A percentile compares a stretch with the other conserved stretches of the same genome.
Conservation (phyloP, 1,284 basidiomycete species). For the Pulveroboletus sp. region DNA sequence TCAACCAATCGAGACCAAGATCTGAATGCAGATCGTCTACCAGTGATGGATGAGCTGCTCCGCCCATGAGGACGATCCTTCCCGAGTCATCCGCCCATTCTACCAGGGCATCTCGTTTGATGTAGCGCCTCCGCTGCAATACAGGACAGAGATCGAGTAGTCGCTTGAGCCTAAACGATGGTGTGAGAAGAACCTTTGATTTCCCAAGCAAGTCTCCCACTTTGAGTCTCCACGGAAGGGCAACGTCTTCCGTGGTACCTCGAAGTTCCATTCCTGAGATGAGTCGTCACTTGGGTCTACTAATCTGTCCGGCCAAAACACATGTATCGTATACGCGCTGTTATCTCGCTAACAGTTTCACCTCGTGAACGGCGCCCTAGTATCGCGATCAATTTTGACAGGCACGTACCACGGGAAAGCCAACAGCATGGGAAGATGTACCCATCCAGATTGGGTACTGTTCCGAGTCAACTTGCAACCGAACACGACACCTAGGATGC, state of each 20-base stretch:
- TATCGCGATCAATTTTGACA: neutral
- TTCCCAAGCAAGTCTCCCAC: slow-evolving; percentile 1
- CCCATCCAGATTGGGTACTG: slow-evolving; percentile 40
- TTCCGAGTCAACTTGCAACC: neutral
- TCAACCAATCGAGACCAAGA: slow-evolving; percentile 1
- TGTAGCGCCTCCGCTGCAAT: slow-evolving; percentile 10
- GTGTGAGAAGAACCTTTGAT: slow-evolving; percentile 1
- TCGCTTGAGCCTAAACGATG: slow-evolving; percentile 7
- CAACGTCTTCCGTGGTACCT: slow-evolving; percentile 11
- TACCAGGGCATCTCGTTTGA: slow-evolving; percentile 9
- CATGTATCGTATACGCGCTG: slow-evolving; percentile 15
- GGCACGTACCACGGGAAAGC: slow-evolving; percentile 21
- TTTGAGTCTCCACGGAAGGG: slow-evolving; percentile 13
- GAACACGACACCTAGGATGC: neutral
- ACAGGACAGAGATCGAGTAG: slow-evolving; percentile 17
- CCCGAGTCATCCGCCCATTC: slow-evolving; percentile 32
- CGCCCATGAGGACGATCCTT: slow-evolving; percentile 40
- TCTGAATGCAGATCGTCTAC: slow-evolving; percentile 11
- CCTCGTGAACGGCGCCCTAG: neutral
- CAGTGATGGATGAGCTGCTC: slow-evolving; percentile 40
- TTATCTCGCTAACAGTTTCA: slow-evolving; percentile 10
- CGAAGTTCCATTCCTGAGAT: slow-evolving; percentile 8
- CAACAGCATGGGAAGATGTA: slow-evolving; percentile 26
- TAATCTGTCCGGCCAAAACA: slow-evolving; percentile 12
- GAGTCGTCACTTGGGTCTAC: neutral